These are phyloP conservation scores for Backusella mclennaniae DNA, from an alignment of 192 early-diverging fungal genomes.

Conservation along the genomic window DNA sequence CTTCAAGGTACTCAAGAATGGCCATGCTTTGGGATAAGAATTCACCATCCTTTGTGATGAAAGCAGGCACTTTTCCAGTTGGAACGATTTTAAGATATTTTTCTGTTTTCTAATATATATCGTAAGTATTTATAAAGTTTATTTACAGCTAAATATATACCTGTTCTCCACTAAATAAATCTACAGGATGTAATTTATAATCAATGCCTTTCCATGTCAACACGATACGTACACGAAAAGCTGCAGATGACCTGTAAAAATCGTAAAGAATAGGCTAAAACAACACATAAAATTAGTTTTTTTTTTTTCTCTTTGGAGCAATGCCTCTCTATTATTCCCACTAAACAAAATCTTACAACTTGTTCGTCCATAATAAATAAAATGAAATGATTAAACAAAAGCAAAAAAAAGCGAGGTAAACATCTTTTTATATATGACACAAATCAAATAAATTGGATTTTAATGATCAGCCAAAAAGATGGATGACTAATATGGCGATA, in stretches of 20 bases:
- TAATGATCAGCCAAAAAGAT: neutral
- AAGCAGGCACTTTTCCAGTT: conserved; percentile 62
- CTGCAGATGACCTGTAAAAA: conserved; percentile 76
- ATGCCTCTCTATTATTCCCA: neutral
- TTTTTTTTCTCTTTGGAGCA: neutral
- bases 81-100: conserved; percentile 71
- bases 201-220: conserved; percentile 77
- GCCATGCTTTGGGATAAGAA: conserved; percentile 68
- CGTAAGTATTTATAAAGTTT: neutral
- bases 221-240: conserved; percentile 74
- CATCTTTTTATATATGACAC: neutral
- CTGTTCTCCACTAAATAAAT: conserved; percentile 81
- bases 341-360: neutral
- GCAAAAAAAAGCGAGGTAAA: neutral
- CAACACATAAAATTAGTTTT: neutral
- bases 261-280: conserved; percentile 55
- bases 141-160: conserved; percentile 22
- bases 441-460: neutral
- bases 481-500: neutral
- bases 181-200: conserved; percentile 63
- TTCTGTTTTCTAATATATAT: conserved; percentile 35
- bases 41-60: conserved; percentile 54
- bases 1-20: conserved; percentile 90
- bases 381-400: neutral
- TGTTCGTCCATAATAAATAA: neutral